phyloP scores from a whole-genome alignment of 805 yeast species.

The Clavispora carvajalis region DNA sequence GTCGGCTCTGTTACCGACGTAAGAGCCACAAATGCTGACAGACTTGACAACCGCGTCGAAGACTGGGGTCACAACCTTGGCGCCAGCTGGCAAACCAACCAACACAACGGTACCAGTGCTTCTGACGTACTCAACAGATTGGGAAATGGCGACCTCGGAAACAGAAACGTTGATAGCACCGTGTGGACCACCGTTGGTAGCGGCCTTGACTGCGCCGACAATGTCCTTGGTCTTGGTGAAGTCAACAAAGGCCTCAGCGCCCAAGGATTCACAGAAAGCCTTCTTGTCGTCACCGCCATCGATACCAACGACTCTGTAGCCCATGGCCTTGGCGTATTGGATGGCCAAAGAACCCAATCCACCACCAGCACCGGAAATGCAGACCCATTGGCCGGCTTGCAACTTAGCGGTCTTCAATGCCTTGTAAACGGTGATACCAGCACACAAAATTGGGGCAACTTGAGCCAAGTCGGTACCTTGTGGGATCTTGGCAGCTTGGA shows the following conservation, averaged over 20 bases:
- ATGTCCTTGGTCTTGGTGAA: conserved; percentile 50
- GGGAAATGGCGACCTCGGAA: conserved; percentile 45
- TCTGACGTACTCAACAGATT: conserved; percentile 37
- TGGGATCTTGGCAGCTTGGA: conserved; percentile 58
- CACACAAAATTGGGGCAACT: conserved; percentile 61
- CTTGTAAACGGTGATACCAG: conserved; percentile 65
- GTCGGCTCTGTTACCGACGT: conserved; percentile 45
- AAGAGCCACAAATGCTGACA: conserved; percentile 36
- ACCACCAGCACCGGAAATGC: conserved; percentile 76
- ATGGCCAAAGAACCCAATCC: conserved; percentile 74
- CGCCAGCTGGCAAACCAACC: conserved; percentile 44
- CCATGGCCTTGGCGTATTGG: conserved; percentile 75
- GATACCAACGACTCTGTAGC: conserved; percentile 60
- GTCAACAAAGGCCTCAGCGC: conserved; percentile 62
- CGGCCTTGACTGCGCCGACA: conserved; percentile 38
- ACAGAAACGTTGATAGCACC: conserved; percentile 46
- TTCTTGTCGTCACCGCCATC: conserved; percentile 69
- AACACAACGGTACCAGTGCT: conserved; percentile 39
- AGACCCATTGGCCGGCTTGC: conserved; percentile 67
- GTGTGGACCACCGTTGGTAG: conserved; percentile 60
- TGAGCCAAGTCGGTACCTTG: conserved; percentile 48
- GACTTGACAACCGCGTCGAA: conserved; percentile 39
- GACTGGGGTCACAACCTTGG: conserved; percentile 35
- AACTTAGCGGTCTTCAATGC: conserved; percentile 57
- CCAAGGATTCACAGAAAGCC: conserved; percentile 45